Conservation (phyloP, 805 yeast species). For the Hemisphaericaspora nanyangensis region DNA sequence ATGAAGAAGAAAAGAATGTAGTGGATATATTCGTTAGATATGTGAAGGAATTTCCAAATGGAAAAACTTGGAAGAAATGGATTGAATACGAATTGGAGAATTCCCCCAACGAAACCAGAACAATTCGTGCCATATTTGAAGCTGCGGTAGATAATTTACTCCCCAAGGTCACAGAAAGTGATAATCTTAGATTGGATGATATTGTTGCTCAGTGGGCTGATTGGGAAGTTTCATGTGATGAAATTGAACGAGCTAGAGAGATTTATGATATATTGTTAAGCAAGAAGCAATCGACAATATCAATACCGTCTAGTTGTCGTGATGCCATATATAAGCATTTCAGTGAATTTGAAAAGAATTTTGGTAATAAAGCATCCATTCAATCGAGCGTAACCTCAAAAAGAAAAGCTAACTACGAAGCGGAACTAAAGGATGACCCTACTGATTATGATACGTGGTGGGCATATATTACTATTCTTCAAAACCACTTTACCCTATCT, state of each 20-base stretch:
- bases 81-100: conserved; percentile 54
- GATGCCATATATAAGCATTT: conserved; percentile 36
- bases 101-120: conserved; percentile 31
- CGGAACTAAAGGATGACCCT: conserved; percentile 43
- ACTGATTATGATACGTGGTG: conserved; percentile 81
- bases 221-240: conserved; percentile 64
- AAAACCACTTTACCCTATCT: not conserved
- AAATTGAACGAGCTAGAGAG: conserved; percentile 59
- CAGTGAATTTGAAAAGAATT: conserved; percentile 61
- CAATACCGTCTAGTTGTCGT: conserved; percentile 25
- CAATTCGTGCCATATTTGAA: conserved; percentile 63
- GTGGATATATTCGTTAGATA: conserved; percentile 57
- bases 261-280: conserved; percentile 50
- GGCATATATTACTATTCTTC: conserved; percentile 53
- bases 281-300: conserved; percentile 3
- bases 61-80: conserved; percentile 74
- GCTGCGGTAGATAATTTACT: conserved; percentile 56
- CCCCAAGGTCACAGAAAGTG: conserved; percentile 12
- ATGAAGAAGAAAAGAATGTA: conserved; percentile 52
- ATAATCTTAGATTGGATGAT: conserved; percentile 25
- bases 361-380: conserved; percentile 54
- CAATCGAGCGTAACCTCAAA: conserved; percentile 50
- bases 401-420: conserved; percentile 54
- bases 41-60: conserved; percentile 28
- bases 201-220: conserved; percentile 55